A percentile compares a stretch with the other conserved stretches of the same genome.
Evolutionary conservation across 2,329 filamentous ascomycete genomes (phyloP).

Genomic region (Pestalotiopsis sp.): DNA sequence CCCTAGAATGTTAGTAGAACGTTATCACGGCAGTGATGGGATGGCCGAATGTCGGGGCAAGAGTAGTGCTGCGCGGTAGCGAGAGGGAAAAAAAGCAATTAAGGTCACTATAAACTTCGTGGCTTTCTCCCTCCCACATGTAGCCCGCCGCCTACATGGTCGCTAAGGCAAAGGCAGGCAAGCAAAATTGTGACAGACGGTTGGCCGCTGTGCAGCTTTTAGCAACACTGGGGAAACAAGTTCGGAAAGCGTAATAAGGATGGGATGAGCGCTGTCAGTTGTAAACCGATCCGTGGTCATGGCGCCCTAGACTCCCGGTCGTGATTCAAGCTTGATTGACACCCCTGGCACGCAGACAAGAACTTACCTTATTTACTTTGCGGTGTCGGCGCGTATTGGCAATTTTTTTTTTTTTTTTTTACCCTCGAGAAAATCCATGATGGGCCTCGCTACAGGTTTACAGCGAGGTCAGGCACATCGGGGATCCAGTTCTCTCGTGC

Average conservation of each 20-base stretch:
- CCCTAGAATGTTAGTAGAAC: not conserved
- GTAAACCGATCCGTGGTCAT: not conserved
- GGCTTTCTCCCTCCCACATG: not conserved
- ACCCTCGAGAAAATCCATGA: not conserved
- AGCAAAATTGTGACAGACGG: not conserved
- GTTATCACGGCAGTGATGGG: not conserved
- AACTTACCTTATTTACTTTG: not conserved
- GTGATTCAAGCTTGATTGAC: conserved; percentile 5
- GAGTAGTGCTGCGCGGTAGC: not conserved
- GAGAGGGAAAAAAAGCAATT: not conserved
- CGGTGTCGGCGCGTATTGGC: not conserved
- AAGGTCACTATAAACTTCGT: not conserved
- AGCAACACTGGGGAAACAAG: not conserved
- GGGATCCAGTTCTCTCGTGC: not conserved
- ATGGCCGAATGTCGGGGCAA: not conserved
- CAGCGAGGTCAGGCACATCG: not conserved
- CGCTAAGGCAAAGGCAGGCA: not conserved
- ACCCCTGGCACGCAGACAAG: not conserved
- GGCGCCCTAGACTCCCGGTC: not conserved
- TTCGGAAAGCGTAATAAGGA: not conserved
- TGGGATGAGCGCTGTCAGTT: not conserved
- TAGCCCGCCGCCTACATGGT: not conserved
- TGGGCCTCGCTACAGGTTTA: not conserved
- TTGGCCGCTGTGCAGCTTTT: not conserved
- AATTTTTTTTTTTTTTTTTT: not conserved